Conservation (phyloP, 2,329 filamentous ascomycete species). For the Pseudogymnoascus sp. region DNA sequence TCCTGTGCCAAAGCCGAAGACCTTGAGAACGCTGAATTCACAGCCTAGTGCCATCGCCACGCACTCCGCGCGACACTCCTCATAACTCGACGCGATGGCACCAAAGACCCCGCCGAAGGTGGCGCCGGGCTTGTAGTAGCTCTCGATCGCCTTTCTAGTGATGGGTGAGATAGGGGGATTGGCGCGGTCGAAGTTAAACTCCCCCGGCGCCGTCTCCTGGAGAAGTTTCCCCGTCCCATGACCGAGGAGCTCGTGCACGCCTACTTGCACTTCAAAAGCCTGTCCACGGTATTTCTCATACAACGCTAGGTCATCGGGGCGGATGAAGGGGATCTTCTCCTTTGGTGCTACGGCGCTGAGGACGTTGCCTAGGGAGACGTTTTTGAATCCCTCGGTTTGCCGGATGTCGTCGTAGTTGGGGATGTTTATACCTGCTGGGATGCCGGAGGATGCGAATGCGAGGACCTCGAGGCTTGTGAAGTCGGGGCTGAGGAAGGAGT, state of each 20-base stretch:
- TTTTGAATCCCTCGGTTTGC: constrained; percentile 82
- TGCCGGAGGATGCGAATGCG: constrained; percentile 58
- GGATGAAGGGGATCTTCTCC: constrained; percentile 87
- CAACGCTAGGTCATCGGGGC: constrained; percentile 64
- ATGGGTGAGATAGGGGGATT: constrained; percentile 77
- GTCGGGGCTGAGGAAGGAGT: constrained; percentile 89
- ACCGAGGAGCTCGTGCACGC: constrained; percentile 79
- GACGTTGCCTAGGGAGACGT: constrained; percentile 88
- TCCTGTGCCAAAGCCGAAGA: constrained; percentile 86
- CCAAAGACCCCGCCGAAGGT: constrained; percentile 94
- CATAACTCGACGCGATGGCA: constrained; percentile 76
- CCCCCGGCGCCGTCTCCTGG: constrained; percentile 73
- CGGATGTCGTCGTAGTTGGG: constrained; percentile 69
- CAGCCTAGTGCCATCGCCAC: constrained; percentile 88
- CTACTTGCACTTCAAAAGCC: constrained; percentile 92
- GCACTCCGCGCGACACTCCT: constrained; percentile 90
- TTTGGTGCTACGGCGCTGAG: constrained; percentile 84
- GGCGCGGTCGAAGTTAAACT: constrained; percentile 79
- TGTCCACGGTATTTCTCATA: constrained; percentile 77
- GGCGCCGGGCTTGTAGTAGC: constrained; percentile 90
- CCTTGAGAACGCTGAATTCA: constrained; percentile 79
- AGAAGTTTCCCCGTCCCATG: constrained; percentile 92
- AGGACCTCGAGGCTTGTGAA: constrained; percentile 92
- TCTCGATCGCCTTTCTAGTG: constrained; percentile 65
- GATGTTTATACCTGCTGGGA: constrained; percentile 26